Base-by-base conservation (phyloP, 257 asterid genomes). In the Anisodus tanguticus region DNA sequence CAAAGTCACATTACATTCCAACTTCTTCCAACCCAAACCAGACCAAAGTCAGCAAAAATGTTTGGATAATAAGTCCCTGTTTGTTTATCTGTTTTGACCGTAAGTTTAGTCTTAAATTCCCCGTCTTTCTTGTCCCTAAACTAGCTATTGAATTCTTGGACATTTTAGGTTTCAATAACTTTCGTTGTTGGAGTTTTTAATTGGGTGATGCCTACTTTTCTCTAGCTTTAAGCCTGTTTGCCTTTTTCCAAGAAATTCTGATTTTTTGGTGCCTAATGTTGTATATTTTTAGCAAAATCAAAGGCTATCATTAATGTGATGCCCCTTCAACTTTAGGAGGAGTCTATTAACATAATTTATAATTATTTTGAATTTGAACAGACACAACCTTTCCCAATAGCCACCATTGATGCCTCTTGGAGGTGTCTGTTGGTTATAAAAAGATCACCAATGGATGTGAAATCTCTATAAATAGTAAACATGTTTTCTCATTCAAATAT, bases 151-250 rank as follows among this genome's bases (percentile, higher is more conserved):
- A 71, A 43, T 71, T 71, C 80, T 47, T 47, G 19, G 10, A 72
- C n/a, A 72, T 47, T 45, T 31, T 19, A n/a, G 39, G 9, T 71
- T 71, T 71, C 39, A 71, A 45, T 71, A 9, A 8, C 35, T 45
- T 71, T 43, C 9, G 17, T 71, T 9, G 57, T 71, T 71, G 8
- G 78, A 69, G 78, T 41, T 69, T 71, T 45, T 45, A n/a, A 66
- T 66, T 31, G n/a, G 45, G 45, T 31, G 39, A 71, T 45, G 58
- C 17, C 58, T n/a, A 71, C 17, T 45, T 43, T 71, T 71, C 79
- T 45, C 37, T 43, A 9, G 54, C 11, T 31, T 31, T 31, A 31
- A 45, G n/a, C 8, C 1, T 72, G 59, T 72, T 10, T 72, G 80
- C 10, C 59, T 47, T 19, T 31, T 19, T 22, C 10, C 10, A 8